Percentiles rank a stretch among this genome's conserved stretches.
Conservation (phyloP, 768 basidiomycete genomes). For the Podaxis rugospora region DNA sequence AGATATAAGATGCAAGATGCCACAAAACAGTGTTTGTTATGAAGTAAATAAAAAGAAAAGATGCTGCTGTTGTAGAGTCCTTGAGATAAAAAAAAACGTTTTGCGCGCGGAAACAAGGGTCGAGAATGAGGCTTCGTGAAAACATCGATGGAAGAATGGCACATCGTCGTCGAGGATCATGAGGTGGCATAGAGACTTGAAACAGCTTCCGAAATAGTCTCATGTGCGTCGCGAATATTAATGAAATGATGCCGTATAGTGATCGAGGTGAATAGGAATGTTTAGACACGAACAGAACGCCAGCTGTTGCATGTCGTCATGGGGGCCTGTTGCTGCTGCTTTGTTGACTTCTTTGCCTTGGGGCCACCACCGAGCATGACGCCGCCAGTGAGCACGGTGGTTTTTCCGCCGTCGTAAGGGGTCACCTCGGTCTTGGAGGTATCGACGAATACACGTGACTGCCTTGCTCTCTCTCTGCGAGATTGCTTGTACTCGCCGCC, state of each 20-base stretch:
- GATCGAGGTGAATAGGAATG: conserved; percentile 11
- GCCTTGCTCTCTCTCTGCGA: conserved; percentile 65
- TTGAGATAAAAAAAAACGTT: conserved; percentile 11
- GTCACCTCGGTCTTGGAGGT: conserved; percentile 74
- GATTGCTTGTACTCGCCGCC: conserved; percentile 44
- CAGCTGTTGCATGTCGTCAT: conserved; percentile 41
- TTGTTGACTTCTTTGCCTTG: conserved; percentile 19
- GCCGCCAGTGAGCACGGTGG: conserved; percentile 81
- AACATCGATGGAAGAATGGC: conserved; percentile 9
- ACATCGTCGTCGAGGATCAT: conserved; percentile 9
- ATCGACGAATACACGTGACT: conserved; percentile 71
- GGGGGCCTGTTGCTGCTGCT: conserved; percentile 24
- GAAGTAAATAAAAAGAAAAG: conserved; percentile 7
- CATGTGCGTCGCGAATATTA: conserved; percentile 17
- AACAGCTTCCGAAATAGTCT: conserved; percentile 20
- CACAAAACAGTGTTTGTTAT: conserved; percentile 9
- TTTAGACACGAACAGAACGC: conserved; percentile 51
- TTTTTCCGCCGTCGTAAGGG: conserved; percentile 85
- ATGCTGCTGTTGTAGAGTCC: conserved; percentile 8
- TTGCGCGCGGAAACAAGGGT: conserved; percentile 15
- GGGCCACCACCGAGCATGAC: conserved; percentile 74
- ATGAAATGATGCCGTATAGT: conserved; percentile 11
- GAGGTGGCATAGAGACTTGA: conserved; percentile 13
- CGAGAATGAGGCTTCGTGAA: conserved; percentile 20
- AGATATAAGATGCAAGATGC: conserved; percentile 14